phyloP scores from a whole-genome alignment of 1,284 basidiomycete genomes.

The Cutaneotrichosporon sp. region DNA sequence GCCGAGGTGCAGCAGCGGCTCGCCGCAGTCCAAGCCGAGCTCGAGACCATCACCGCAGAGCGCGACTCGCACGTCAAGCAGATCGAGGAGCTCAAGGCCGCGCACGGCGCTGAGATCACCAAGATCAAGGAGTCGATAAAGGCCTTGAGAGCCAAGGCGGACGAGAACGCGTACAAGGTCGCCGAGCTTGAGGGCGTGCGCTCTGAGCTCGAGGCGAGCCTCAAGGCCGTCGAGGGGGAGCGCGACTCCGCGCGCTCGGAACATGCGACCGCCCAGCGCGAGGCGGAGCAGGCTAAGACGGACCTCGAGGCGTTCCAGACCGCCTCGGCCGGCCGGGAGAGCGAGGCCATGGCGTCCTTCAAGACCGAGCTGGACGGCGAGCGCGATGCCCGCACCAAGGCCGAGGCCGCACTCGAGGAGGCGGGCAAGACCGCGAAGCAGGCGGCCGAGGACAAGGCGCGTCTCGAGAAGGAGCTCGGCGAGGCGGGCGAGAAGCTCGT shows the following conservation, averaged over 20 bases:
- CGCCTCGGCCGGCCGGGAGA: constrained; percentile 24
- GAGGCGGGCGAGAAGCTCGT: constrained; percentile 4
- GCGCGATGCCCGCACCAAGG: not conserved
- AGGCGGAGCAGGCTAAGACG: constrained; percentile 12
- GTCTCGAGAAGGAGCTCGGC: constrained; percentile 7
- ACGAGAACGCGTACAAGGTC: constrained; percentile 11
- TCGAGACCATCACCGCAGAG: constrained; percentile 10
- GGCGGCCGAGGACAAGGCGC: constrained; percentile 7
- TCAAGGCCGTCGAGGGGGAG: constrained; percentile 12
- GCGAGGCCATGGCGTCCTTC: constrained; percentile 29
- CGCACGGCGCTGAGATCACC: constrained; percentile 15
- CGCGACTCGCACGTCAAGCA: constrained; percentile 7
- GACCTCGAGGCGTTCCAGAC: constrained; percentile 9
- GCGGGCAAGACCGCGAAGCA: too few species aligned
- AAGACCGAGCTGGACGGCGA: constrained; percentile 27
- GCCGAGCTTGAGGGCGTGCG: constrained; percentile 18
- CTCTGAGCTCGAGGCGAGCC: constrained; percentile 12
- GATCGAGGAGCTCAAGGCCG: constrained; percentile 1
- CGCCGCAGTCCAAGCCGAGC: constrained; percentile 26
- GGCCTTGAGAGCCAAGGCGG: constrained; percentile 7
- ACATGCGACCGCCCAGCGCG: not conserved
- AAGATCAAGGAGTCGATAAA: constrained; percentile 14
- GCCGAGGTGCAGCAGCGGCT: constrained; percentile 35
- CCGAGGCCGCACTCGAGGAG: constrained; percentile 13
- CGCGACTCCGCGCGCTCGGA: constrained; percentile 11